phyloP scores from a whole-genome alignment of 2,329 filamentous ascomycete species.

The Camillea tinctor region DNA sequence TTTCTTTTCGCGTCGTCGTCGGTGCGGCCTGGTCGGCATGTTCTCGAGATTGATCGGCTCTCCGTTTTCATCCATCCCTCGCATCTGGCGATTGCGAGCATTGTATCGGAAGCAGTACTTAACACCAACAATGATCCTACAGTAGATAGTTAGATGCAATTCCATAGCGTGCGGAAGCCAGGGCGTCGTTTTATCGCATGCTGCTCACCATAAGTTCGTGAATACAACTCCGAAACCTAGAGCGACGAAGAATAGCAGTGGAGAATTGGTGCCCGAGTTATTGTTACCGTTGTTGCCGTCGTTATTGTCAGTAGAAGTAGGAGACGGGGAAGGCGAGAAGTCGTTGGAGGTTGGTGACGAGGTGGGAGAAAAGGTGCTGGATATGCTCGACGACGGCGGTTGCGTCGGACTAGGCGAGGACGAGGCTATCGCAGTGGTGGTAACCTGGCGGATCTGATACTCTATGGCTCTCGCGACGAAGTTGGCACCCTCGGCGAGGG shows the following conservation, averaged over 20 bases:
- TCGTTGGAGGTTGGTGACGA: slow-evolving; percentile 2
- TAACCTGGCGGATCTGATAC: slow-evolving; percentile 25
- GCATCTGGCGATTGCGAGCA: slow-evolving; percentile 80
- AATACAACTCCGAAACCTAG: slow-evolving; percentile 97
- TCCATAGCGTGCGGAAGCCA: neutral
- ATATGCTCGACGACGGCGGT: slow-evolving; percentile 8
- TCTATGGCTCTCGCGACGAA: slow-evolving; percentile 37
- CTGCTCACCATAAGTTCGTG: slow-evolving; percentile 89
- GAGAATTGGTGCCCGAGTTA: slow-evolving; percentile 62
- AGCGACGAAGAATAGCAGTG: slow-evolving; percentile 88
- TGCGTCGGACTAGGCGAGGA: slow-evolving; percentile 11
- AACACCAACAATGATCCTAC: slow-evolving; percentile 97
- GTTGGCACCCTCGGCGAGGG: slow-evolving; percentile 36
- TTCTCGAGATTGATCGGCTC: slow-evolving; percentile 85
- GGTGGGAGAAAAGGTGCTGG: slow-evolving; percentile 11
- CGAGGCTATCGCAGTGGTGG: slow-evolving; percentile 6
- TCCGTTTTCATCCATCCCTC: slow-evolving; percentile 70
- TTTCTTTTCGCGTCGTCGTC: slow-evolving; percentile 92
- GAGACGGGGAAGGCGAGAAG: slow-evolving; percentile 6
- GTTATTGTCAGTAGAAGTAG: slow-evolving; percentile 18
- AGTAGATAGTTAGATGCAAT: slow-evolving; percentile 16
- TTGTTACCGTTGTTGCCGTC: slow-evolving; percentile 36
- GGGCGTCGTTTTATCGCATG: neutral
- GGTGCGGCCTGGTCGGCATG: slow-evolving; percentile 76
- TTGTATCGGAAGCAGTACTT: slow-evolving; percentile 99